phyloP scores from a whole-genome alignment of 805 yeast genomes.

The Metschnikowia lochheadii region DNA sequence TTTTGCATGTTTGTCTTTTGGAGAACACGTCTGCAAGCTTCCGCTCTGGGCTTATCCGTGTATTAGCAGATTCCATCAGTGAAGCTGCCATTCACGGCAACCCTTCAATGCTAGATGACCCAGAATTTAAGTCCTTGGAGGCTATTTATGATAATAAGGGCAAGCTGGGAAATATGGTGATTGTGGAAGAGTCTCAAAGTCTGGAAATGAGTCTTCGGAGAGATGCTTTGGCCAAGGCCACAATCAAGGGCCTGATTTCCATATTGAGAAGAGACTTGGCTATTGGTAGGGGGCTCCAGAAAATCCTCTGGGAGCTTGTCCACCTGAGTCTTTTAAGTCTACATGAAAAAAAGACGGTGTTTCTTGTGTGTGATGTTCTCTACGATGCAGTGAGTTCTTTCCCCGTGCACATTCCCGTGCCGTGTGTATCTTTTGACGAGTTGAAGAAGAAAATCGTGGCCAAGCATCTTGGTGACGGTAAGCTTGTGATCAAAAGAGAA shows the following conservation, averaged over 20 bases:
- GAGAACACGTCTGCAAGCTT: slow-evolving; percentile 49
- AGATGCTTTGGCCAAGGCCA: slow-evolving; percentile 61
- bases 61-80: slow-evolving; percentile 53
- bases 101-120: slow-evolving; percentile 57
- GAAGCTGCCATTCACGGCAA: slow-evolving; percentile 63
- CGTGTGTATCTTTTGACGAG: slow-evolving; percentile 49
- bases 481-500: slow-evolving; percentile 57
- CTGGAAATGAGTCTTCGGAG: slow-evolving; percentile 49
- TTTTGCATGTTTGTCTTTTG: slow-evolving; percentile 52
- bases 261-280: slow-evolving; percentile 57
- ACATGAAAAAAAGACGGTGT: slow-evolving; percentile 55
- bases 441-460: slow-evolving; percentile 58
- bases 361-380: slow-evolving; percentile 62
- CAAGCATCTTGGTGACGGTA: slow-evolving; percentile 47
- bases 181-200: slow-evolving; percentile 51
- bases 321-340: slow-evolving; percentile 59
- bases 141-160: slow-evolving; percentile 19
- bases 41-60: slow-evolving; percentile 44
- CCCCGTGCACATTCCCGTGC: slow-evolving; percentile 60
- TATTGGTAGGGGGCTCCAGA: slow-evolving; percentile 53
- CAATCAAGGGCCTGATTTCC: slow-evolving; percentile 63
- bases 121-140: slow-evolving; percentile 48
- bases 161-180: slow-evolving; percentile 42
- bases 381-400: slow-evolving; percentile 58
- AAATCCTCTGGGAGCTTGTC: slow-evolving; percentile 64